A percentile compares a stretch with the other conserved stretches of the same genome.
Evolutionary conservation across 768 basidiomycete genomes (phyloP).

Genomic region (Psilocybe azurescens): DNA sequence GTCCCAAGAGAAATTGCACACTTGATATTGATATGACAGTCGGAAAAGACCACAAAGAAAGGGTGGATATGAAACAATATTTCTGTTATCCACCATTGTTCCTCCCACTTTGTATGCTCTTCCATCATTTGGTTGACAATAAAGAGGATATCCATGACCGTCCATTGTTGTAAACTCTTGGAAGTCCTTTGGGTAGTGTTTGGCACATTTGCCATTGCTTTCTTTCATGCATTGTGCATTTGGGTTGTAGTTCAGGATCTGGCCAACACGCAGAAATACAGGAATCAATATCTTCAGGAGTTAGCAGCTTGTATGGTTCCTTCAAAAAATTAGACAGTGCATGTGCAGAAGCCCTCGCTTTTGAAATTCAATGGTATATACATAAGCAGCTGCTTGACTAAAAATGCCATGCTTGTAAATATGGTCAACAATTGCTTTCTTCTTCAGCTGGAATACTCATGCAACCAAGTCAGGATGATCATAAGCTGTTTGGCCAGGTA

Average conservation of each 20-base stretch:
- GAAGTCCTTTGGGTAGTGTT: slow-evolving; percentile 37
- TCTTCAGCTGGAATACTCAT: slow-evolving; percentile 47
- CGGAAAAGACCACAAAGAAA: slow-evolving; percentile 33
- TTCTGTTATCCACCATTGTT: slow-evolving; percentile 34
- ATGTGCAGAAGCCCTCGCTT: slow-evolving; percentile 59
- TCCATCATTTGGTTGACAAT: slow-evolving; percentile 35
- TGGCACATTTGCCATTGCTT: slow-evolving; percentile 34
- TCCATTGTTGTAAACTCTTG: slow-evolving; percentile 22
- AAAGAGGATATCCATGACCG: slow-evolving; percentile 29
- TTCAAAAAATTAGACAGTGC: slow-evolving; percentile 51
- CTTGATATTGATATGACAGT: slow-evolving; percentile 56
- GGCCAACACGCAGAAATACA: slow-evolving; percentile 46
- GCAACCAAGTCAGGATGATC: slow-evolving; percentile 55
- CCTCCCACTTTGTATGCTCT: slow-evolving; percentile 26
- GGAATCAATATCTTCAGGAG: slow-evolving; percentile 41
- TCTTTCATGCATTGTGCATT: slow-evolving; percentile 46
- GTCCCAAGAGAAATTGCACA: slow-evolving; percentile 37
- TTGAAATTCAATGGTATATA: slow-evolving; percentile 61
- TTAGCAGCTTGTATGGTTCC: slow-evolving; percentile 30
- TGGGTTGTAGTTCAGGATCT: slow-evolving; percentile 37
- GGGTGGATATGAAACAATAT: slow-evolving; percentile 47
- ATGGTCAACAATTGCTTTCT: slow-evolving; percentile 36
- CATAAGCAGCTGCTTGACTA: slow-evolving; percentile 45
- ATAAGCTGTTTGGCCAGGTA: slow-evolving; percentile 40
- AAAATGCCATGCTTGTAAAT: slow-evolving; percentile 43